Percentiles rank a stretch among this genome's conserved stretches.
phyloP scores from a whole-genome alignment of 768 basidiomycete genomes.

The Daedalea quercina region DNA sequence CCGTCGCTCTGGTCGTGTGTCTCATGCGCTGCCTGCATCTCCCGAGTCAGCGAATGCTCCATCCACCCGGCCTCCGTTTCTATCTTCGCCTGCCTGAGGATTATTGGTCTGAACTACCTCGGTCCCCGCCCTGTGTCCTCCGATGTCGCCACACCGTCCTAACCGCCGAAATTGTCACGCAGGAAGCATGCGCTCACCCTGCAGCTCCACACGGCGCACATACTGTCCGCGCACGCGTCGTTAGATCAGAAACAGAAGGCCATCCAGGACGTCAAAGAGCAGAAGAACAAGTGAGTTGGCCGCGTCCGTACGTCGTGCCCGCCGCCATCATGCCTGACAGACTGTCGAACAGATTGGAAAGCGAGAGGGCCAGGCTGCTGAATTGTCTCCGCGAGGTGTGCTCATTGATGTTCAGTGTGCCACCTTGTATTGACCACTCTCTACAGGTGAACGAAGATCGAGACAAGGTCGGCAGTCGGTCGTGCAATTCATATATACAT shows the following conservation, averaged over 20 bases:
- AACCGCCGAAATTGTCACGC: slow-evolving; percentile 3
- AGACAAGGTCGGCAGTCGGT: slow-evolving; percentile 45
- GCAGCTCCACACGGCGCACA: slow-evolving; percentile 83
- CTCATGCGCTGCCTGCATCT: no score
- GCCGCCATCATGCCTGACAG: background rate
- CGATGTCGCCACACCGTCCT: background rate
- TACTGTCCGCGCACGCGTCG: slow-evolving; percentile 74
- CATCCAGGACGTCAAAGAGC: slow-evolving; percentile 76
- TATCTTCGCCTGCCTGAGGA: no score
- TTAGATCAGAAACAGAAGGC: slow-evolving; percentile 73
- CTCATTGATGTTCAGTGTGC: slow-evolving; percentile 4
- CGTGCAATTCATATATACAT: background rate
- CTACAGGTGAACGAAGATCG: slow-evolving; percentile 73
- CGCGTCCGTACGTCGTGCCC: background rate
- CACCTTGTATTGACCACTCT: slow-evolving; percentile 5
- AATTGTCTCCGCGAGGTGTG: slow-evolving; percentile 64
- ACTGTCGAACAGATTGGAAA: slow-evolving; percentile 57
- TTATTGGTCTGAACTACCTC: background rate
- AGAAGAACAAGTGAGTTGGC: slow-evolving; percentile 64
- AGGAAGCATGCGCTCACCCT: slow-evolving; percentile 82
- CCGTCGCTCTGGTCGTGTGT: no score
- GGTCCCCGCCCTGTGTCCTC: background rate
- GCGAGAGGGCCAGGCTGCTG: slow-evolving; percentile 64
- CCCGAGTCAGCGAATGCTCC: no score
- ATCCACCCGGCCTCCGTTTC: no score